These are phyloP conservation scores for Teunomyces pallodes DNA, from an alignment of 805 yeast genomes.

Conservation along the genomic window DNA sequence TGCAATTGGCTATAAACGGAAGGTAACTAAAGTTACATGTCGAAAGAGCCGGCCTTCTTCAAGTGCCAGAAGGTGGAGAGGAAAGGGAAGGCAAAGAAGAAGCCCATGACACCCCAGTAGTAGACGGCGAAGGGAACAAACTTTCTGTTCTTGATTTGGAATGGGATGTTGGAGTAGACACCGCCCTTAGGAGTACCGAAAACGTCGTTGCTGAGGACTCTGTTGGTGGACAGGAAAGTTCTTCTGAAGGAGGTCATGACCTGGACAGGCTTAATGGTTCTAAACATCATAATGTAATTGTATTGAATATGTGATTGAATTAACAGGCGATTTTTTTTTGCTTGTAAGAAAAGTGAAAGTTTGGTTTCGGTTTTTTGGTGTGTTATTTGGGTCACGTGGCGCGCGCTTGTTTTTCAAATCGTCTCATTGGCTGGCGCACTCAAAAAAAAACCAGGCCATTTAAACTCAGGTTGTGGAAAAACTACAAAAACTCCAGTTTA, in stretches of 20 bases:
- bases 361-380: not conserved
- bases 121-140: conserved; percentile 74
- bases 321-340: not conserved
- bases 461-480: not conserved
- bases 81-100: conserved; percentile 61
- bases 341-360: not conserved
- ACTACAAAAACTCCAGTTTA: not conserved
- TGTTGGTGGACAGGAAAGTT: conserved; percentile 48
- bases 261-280: conserved; percentile 17
- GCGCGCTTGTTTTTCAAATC: not conserved
- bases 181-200: conserved; percentile 52
- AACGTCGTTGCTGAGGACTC: conserved; percentile 26
- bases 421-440: conserved; percentile 3
- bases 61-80: conserved; percentile 75
- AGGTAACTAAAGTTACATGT: not conserved
- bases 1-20: not conserved
- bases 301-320: not conserved
- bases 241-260: conserved; percentile 19
- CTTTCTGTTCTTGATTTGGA: conserved; percentile 90
- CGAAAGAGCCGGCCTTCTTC: conserved; percentile 71
- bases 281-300: conserved; percentile 5
- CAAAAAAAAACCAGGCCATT: conserved; percentile 1
- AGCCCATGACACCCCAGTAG: conserved; percentile 69
- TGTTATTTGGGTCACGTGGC: not conserved
- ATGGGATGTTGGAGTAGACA: conserved; percentile 89